Base-by-base conservation (phyloP, 1,284 basidiomycete genomes). In the Microbotryum violaceum region DNA sequence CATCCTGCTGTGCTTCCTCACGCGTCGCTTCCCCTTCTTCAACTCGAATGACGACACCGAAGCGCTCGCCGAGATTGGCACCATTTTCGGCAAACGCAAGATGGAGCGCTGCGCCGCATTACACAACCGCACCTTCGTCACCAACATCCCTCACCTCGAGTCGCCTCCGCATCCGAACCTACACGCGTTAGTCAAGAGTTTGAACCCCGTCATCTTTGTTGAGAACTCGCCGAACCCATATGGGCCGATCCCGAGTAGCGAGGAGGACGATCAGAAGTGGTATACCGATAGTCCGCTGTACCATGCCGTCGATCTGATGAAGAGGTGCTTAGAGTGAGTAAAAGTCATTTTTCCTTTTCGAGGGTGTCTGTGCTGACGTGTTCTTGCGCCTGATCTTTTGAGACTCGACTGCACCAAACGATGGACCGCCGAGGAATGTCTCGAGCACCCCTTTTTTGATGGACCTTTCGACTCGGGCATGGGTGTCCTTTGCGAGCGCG, bases 1-100 rank as follows among this genome's bases (percentile, higher is more conserved):
- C 73, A 96, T 97, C 58, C 77, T 99, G 0, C 80, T 98, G 6
- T 93, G 92, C 74, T 92, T 97, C 76, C 80, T 99, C 27, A 87
- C 87, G 0, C 83, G 85, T 62, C 94, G 96, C 69, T 99, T 97
- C 72, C 94, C 94, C 1, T 77, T 97, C 25, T 94, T 98, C 78
- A 90, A 93, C 73, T 91, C 93, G 29, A 89, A 84, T 71, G 92
- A 97, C 74, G 94, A 99, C 74, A 83, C 87, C 37, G 94, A 98
- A 74, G 94, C 94, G 6, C 78, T 98, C 46, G 87, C 97, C 83
- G 94, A 99, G 77, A 88, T 98, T 58, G 87, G 90, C 6, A 80
- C 85, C 14, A 85, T 99, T 54, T 85, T 97, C 70, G 96, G 94
- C 4, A 83, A 83, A 63, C 81, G 80, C 65, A 82, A 83, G 56